Conservation (phyloP, 352 stramenopile species). For the Phytophthora multivora region DNA sequence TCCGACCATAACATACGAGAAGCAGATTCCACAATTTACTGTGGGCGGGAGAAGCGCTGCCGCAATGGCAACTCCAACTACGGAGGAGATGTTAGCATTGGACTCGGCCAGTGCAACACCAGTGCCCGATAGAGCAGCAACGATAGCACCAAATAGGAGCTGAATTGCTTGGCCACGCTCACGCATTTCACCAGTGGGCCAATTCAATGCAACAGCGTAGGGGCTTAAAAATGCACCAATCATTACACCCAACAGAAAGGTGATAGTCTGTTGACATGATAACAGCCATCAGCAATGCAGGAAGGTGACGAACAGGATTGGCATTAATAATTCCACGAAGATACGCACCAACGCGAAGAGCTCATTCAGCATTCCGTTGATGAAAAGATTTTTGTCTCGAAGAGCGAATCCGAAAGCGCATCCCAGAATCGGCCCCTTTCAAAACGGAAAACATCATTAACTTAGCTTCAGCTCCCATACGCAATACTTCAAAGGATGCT, state of each 20-base stretch:
- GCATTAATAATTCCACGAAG: not conserved
- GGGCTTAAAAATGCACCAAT: constrained; percentile 81
- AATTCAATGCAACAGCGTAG: constrained; percentile 79
- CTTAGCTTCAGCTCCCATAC: not conserved
- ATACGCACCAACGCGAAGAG: constrained; percentile 72
- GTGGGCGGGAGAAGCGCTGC: constrained; percentile 81
- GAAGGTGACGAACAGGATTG: not conserved
- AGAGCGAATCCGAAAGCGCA: constrained; percentile 85
- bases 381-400: constrained; percentile 79
- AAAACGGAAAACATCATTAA: constrained; percentile 1
- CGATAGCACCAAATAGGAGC: constrained; percentile 79
- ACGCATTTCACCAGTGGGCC: constrained; percentile 85
- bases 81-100: constrained; percentile 88
- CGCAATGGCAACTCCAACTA: constrained; percentile 90
- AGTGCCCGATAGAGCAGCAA: constrained; percentile 76
- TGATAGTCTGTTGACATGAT: constrained; percentile 54
- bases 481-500: too few relatives aligned
- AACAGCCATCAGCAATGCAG: not conserved
- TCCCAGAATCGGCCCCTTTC: constrained; percentile 78
- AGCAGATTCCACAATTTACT: constrained; percentile 88
- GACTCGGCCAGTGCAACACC: constrained; percentile 83
- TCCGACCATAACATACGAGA: constrained; percentile 86
- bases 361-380: constrained; percentile 85
- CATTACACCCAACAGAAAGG: constrained; percentile 78
- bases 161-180: constrained; percentile 77